Evolutionary conservation across 805 yeast genomes (phyloP), one percentile per base, ranked within the genome.

Genomic region (Cyberlindnera mississippiensis): DNA sequence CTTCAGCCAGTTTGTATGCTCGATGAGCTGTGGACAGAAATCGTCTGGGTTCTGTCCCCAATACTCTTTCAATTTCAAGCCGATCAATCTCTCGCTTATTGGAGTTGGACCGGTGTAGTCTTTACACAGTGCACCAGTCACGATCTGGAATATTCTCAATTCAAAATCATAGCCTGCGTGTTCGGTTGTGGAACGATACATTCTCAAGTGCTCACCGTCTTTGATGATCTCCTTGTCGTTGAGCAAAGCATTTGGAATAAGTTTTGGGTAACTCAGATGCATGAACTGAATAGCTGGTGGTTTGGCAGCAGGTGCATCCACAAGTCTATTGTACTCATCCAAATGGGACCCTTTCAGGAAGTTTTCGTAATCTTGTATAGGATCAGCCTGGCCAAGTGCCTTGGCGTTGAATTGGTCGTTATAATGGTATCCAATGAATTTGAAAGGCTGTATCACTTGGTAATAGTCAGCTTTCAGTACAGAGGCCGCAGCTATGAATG

Each of bases 201-300:
- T 49, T 43, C 66, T 54, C 8, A 61, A 44, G 39, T 68, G 69
- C 12, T 48, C 29, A 6, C 50, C 56, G 18, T 33, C 36, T 30
- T 50, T 52, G 30, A 52, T 46, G 32, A 57, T 58, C 40, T 60
- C 63, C 6, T 53, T n/a, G 30, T 59, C 59, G 16, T 53, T 30
- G 18, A 59, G 36, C 18, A 60, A 39, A 1, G 56, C 52, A 30
- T 56, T 58, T 17, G 72, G 69, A 28, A 56, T 56, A 18, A 67
- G 62, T 48, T 74, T 79, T 13, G 85, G 85, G 53, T 79, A 77
- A 14, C 81, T 75, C 46, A 78, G 60, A 58, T 78, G 85, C 75
- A 78, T 71, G 55, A 79, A 78, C 33, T 70, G 46, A 17, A 65
- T 49, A 1, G 31, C 37, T 18, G 62, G 53, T 22, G 33, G 37